Conservation (phyloP, 164 flowering plant genomes). For the Tetracentron sinense region DNA sequence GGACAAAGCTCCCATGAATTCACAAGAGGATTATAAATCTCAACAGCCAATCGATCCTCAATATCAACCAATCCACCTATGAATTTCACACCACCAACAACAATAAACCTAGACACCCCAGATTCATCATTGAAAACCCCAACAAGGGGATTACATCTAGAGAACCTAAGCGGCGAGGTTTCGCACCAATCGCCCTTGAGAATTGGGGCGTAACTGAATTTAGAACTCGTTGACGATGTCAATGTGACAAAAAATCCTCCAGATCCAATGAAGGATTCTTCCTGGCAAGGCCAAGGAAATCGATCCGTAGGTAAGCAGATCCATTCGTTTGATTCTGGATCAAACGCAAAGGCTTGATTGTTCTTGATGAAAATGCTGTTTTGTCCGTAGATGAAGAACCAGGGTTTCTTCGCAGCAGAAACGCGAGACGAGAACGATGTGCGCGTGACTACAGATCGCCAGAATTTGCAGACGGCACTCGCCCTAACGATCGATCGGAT, state of each 20-base stretch:
- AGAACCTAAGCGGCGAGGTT: conserved; percentile 42
- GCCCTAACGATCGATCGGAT: conserved; percentile 49
- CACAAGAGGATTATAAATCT: conserved; percentile 44
- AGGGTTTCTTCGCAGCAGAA: conserved; percentile 35
- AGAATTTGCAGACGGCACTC: conserved; percentile 52
- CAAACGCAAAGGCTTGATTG: conserved; percentile 69
- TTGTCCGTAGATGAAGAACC: conserved; percentile 63
- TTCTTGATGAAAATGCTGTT: conserved; percentile 48
- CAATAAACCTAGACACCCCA: conserved; percentile 34
- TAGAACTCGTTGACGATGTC: conserved; percentile 23
- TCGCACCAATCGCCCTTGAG: conserved; percentile 33
- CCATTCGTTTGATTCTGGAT: conserved; percentile 54
- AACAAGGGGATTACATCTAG: conserved; percentile 53
- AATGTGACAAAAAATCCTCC: conserved; percentile 47
- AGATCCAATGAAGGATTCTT: conserved; percentile 36
- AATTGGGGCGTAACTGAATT: conserved; percentile 38
- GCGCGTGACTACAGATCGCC: conserved; percentile 42
- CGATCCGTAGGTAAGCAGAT: conserved; percentile 37
- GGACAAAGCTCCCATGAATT: conserved; percentile 58
- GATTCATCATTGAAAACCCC: conserved; percentile 34
- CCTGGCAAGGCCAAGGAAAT: conserved; percentile 15
- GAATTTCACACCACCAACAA: conserved; percentile 57
- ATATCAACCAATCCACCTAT: conserved; percentile 59
- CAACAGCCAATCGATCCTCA: conserved; percentile 54
- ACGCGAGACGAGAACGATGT: conserved; percentile 30